These are phyloP conservation scores for Colletotrichum coccodes DNA, from an alignment of 2,329 filamentous ascomycete species.

Conservation along the genomic window DNA sequence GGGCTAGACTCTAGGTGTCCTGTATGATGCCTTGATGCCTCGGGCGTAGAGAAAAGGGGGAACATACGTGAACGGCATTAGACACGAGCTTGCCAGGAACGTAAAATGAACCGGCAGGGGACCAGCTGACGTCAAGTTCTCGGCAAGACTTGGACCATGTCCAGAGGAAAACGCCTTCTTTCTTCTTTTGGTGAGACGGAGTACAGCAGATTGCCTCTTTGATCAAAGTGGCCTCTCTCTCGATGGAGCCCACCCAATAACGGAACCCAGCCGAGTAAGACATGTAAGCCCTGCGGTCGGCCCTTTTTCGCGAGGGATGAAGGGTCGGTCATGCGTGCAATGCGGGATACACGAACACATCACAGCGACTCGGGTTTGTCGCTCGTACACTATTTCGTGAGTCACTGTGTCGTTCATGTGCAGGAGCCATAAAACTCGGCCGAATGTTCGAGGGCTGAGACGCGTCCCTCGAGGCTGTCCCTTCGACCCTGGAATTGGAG, in stretches of 20 bases:
- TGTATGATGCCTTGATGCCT: neutral
- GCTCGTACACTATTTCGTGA: neutral
- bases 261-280: neutral
- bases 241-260: neutral
- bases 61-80: neutral
- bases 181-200: neutral
- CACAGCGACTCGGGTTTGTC: neutral
- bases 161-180: neutral
- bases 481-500: neutral
- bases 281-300: conserved; percentile 9
- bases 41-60: neutral
- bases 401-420: neutral
- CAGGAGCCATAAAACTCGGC: neutral
- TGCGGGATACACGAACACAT: neutral
- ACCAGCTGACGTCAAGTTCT: too few relatives aligned
- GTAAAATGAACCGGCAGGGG: too few relatives aligned
- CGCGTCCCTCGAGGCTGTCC: neutral
- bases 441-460: neutral
- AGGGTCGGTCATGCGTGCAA: neutral
- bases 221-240: neutral
- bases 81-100: too few relatives aligned
- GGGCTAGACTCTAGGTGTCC: neutral
- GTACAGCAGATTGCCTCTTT: neutral
- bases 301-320: neutral
- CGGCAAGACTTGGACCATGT: too few relatives aligned